A percentile compares a stretch with the other conserved stretches of the same genome.
These are phyloP conservation scores for Scedosporium dehoogii DNA, from an alignment of 2,329 filamentous ascomycete species.

Conservation along the genomic window DNA sequence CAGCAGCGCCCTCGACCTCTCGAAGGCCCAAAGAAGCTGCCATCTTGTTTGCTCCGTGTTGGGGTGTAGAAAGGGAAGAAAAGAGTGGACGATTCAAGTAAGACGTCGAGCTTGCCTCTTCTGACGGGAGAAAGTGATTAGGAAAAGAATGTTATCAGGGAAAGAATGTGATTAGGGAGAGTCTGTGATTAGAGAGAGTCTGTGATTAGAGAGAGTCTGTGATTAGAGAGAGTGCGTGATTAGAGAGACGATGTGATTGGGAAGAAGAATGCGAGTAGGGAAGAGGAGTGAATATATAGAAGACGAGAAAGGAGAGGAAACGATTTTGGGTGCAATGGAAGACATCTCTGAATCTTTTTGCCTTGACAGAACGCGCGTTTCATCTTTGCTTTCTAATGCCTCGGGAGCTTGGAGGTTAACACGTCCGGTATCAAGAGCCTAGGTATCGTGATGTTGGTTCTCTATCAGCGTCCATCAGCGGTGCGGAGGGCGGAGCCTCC, in stretches of 20 bases:
- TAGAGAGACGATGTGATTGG: neutral
- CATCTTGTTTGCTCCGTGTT: neutral
- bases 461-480: neutral
- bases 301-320: no score
- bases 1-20: neutral
- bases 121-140: neutral
- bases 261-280: no score
- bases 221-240: no score
- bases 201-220: no score
- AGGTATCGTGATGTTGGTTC: neutral
- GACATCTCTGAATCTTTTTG: neutral
- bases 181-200: no score
- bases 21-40: neutral
- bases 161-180: no score
- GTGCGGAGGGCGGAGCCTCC: conserved; percentile 1
- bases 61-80: neutral
- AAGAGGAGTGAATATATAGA: no score
- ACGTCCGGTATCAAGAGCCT: neutral
- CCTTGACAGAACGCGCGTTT: neutral
- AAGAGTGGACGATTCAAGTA: neutral
- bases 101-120: neutral
- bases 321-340: neutral
- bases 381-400: neutral
- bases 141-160: neutral
- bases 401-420: neutral